These are phyloP conservation scores for Larix kaempferi DNA, from an alignment of 75 land plant genomes.

Conservation along the genomic window DNA sequence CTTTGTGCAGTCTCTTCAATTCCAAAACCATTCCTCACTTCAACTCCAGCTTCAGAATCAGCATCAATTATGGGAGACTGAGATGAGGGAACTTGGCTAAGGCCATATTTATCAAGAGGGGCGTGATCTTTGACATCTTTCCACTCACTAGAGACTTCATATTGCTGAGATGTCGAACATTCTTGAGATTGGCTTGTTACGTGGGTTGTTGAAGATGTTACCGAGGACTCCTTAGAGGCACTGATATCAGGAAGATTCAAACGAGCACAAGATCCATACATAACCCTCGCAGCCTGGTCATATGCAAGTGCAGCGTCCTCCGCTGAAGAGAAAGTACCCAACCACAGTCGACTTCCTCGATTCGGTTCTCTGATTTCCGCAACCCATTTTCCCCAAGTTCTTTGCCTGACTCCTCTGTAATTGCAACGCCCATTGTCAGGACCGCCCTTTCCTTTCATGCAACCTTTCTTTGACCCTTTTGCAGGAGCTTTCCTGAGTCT, in stretches of 20 bases:
- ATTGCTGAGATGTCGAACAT: conserved; percentile 9
- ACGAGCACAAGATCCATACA: conserved; percentile 64
- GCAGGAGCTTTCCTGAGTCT: conserved; percentile 41
- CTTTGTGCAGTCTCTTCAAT: neutral
- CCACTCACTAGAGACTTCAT: conserved; percentile 7
- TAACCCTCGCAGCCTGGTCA: conserved; percentile 55
- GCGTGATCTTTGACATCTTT: neutral
- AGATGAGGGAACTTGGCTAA: neutral
- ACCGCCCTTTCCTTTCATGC: conserved; percentile 83
- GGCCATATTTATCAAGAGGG: neutral
- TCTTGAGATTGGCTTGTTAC: conserved; percentile 2
- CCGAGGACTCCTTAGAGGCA: conserved; percentile 10
- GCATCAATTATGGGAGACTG: neutral
- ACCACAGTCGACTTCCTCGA: conserved; percentile 54
- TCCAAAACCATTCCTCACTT: neutral
- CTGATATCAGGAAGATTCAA: conserved; percentile 41
- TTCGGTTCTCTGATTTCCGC: conserved; percentile 66
- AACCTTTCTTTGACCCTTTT: conserved; percentile 74
- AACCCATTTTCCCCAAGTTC: conserved; percentile 73
- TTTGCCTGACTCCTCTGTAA: conserved; percentile 60
- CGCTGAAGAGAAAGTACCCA: conserved; percentile 54
- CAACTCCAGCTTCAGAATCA: conserved; percentile 1
- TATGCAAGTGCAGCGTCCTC: conserved; percentile 59
- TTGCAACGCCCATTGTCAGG: conserved; percentile 57
- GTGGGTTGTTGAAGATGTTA: conserved; percentile 5